Percentiles rank a stretch among this genome's conserved stretches.
phyloP scores from a whole-genome alignment of 768 basidiomycete species.

The Lentinula aciculospora region DNA sequence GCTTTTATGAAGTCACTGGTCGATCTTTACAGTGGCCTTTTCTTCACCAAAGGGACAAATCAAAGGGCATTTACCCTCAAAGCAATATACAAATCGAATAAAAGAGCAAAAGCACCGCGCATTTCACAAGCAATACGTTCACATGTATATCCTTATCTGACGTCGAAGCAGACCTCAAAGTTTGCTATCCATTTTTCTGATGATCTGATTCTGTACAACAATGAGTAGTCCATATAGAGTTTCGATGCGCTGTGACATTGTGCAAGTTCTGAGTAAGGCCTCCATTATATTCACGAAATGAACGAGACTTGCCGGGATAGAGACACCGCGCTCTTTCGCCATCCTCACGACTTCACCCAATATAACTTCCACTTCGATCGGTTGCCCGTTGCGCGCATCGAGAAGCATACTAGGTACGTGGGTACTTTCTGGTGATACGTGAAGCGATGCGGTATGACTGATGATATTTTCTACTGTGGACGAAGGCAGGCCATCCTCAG shows the following conservation, averaged over 20 bases:
- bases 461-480: slow-evolving; percentile 33
- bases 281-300: neutral
- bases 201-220: slow-evolving; percentile 58
- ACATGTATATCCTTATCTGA: too few relatives aligned
- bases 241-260: slow-evolving; percentile 44
- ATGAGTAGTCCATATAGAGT: slow-evolving; percentile 53
- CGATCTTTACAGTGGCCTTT: too few relatives aligned
- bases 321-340: slow-evolving; percentile 37
- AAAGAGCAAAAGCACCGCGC: too few relatives aligned
- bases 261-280: too few relatives aligned
- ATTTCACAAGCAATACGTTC: too few relatives aligned
- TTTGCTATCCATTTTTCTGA: slow-evolving; percentile 26
- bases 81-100: too few relatives aligned
- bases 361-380: slow-evolving; percentile 66
- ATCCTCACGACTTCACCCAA: slow-evolving; percentile 55
- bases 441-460: slow-evolving; percentile 28
- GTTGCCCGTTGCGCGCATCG: slow-evolving; percentile 45
- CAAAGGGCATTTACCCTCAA: too few relatives aligned
- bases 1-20: too few relatives aligned
- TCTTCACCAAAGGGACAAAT: too few relatives aligned
- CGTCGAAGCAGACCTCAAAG: neutral
- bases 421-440: slow-evolving; percentile 34
- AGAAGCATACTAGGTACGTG: slow-evolving; percentile 61
- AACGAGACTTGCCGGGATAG: slow-evolving; percentile 42
- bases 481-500: slow-evolving; percentile 40